Conservation (phyloP, 805 yeast genomes). For the Yarrowia hollandica region DNA sequence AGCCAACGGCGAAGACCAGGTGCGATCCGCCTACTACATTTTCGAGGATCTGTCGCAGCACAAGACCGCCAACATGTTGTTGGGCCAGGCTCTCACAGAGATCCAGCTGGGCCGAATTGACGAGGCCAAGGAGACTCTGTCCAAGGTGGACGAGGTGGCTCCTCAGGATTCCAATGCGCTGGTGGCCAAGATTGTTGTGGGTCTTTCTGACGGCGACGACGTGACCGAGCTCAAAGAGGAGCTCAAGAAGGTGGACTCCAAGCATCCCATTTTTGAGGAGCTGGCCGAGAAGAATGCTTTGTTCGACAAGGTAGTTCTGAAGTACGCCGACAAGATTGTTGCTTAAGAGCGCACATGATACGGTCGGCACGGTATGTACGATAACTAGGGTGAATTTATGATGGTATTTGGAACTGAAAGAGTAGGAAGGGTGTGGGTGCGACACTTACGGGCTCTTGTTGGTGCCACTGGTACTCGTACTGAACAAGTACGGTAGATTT, state of each 20-base stretch:
- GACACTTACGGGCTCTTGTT: no score
- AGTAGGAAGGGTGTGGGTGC: no score
- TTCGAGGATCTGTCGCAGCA: conserved; percentile 74
- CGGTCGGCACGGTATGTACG: not conserved
- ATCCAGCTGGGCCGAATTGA: conserved; percentile 76
- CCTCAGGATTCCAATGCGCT: conserved; percentile 45
- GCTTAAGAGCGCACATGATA: not conserved
- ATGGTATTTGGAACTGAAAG: no score
- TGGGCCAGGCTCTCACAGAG: conserved; percentile 71
- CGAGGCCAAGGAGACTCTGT: conserved; percentile 66
- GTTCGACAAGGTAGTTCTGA: conserved; percentile 62
- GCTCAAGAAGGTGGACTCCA: conserved; percentile 51
- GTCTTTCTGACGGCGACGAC: conserved; percentile 54
- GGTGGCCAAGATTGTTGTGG: conserved; percentile 65
- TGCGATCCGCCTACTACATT: conserved; percentile 47
- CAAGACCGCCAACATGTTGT: conserved; percentile 51
- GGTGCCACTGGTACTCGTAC: no score
- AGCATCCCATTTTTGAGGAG: conserved; percentile 60
- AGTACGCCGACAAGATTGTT: conserved; percentile 36
- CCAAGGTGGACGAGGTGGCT: conserved; percentile 47
- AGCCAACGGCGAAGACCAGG: conserved; percentile 43
- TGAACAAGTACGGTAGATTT: no score
- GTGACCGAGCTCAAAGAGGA: conserved; percentile 47
- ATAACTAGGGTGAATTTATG: not conserved
- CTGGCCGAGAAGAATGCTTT: conserved; percentile 58